Conservation (phyloP, 345 rosid genomes). For the Brassica carinata region DNA sequence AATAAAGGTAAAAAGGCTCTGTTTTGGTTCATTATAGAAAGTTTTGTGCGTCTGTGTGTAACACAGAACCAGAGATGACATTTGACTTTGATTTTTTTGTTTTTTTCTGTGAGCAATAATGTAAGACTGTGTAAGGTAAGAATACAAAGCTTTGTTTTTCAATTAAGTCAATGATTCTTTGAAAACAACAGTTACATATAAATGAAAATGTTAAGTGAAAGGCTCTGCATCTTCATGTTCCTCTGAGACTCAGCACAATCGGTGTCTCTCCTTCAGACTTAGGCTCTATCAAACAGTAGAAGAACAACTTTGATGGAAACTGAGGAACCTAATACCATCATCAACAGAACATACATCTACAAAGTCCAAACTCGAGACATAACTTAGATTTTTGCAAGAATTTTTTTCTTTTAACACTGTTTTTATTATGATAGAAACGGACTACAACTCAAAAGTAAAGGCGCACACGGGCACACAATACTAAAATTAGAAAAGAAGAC, state of each 20-base stretch:
- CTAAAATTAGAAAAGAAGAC: too few relatives aligned
- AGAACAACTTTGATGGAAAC: constrained; percentile 87
- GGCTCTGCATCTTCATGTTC: too few relatives aligned
- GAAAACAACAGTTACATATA: constrained; percentile 33
- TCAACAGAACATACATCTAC: constrained; percentile 6
- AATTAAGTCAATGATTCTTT: constrained; percentile 28
- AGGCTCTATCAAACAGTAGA: constrained; percentile 84
- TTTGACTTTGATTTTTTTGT: constrained; percentile 1
- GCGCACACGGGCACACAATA: too few relatives aligned
- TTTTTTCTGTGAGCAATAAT: constrained; percentile 15
- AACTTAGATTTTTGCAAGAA: too few relatives aligned
- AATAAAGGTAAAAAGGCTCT: constrained; percentile 2
- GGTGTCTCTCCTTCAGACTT: constrained; percentile 88
- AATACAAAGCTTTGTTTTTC: constrained; percentile 21
- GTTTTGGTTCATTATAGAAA: constrained; percentile 11
- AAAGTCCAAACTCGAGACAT: not conserved
- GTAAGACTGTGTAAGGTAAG: constrained; percentile 21
- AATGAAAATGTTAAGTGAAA: not conserved
- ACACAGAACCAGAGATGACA: constrained; percentile 30
- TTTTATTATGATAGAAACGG: too few relatives aligned
- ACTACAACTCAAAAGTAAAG: too few relatives aligned
- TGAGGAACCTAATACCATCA: constrained; percentile 64
- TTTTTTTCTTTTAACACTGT: too few relatives aligned
- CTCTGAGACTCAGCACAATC: constrained; percentile 76
- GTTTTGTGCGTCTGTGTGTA: constrained; percentile 25